These are phyloP conservation scores for Annulohypoxylon nitens DNA, from an alignment of 495 filamentous ascomycete genomes.

Conservation along the genomic window DNA sequence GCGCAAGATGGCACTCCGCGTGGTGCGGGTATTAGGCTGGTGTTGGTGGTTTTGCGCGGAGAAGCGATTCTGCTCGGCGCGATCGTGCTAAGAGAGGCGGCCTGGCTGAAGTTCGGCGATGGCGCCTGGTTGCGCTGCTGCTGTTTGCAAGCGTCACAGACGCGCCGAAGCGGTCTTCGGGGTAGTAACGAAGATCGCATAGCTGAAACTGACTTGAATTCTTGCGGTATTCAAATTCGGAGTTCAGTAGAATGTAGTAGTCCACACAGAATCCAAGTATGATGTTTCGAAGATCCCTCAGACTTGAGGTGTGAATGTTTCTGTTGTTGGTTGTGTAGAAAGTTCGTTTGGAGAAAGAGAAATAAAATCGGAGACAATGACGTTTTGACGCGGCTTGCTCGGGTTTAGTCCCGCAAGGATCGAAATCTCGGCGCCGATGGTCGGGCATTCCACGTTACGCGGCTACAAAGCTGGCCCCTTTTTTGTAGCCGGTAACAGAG, in stretches of 20 bases:
- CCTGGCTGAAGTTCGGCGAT: slow-evolving; percentile 14
- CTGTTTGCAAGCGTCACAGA: slow-evolving; percentile 46
- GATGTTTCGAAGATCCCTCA: not conserved
- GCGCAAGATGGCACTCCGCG: not conserved
- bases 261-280: not conserved
- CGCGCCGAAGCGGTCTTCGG: slow-evolving; percentile 33
- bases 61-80: not conserved
- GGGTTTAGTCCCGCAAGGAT: slow-evolving; percentile 26
- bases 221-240: not conserved
- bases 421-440: slow-evolving; percentile 38
- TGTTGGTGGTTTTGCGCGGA: not conserved
- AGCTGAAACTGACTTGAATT: not conserved
- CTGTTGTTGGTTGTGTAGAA: not conserved
- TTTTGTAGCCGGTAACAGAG: slow-evolving; percentile 9
- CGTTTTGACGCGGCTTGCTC: slow-evolving; percentile 32
- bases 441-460: slow-evolving; percentile 18
- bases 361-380: slow-evolving; percentile 36
- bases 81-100: slow-evolving; percentile 1
- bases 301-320: slow-evolving; percentile 4
- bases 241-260: not conserved
- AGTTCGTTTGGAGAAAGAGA: slow-evolving; percentile 24
- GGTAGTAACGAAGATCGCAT: slow-evolving; percentile 44
- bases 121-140: slow-evolving; percentile 29
- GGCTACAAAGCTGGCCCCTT: not conserved
- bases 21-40: not conserved